phyloP scores from a whole-genome alignment of 768 basidiomycete species.

The Hygrophorus pudorinus region DNA sequence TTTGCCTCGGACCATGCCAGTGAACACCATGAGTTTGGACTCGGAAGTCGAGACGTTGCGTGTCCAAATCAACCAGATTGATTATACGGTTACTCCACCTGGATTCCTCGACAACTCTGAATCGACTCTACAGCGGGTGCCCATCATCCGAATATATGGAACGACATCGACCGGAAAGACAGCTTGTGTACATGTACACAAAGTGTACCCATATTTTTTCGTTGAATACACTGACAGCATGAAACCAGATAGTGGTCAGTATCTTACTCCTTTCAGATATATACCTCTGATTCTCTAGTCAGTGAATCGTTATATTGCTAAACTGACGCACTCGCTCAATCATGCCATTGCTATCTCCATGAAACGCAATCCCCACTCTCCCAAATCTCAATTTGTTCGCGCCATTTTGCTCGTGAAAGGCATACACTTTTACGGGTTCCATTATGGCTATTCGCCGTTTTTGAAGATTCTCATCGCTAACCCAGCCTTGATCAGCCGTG shows the following conservation, averaged over 20 bases:
- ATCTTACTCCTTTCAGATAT: not conserved
- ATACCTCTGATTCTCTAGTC: constrained; percentile 5
- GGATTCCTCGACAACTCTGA: constrained; percentile 56
- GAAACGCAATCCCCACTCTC: constrained; percentile 56
- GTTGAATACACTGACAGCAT: constrained; percentile 70
- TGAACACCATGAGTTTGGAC: too few species aligned
- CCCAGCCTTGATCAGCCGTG: constrained; percentile 58
- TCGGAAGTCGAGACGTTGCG: too few species aligned
- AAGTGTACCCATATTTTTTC: constrained; percentile 91
- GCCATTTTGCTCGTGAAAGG: constrained; percentile 85
- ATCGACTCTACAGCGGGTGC: constrained; percentile 57
- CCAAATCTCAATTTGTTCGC: constrained; percentile 54
- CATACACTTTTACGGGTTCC: constrained; percentile 93
- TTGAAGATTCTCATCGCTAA: constrained; percentile 77
- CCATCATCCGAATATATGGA: constrained; percentile 83
- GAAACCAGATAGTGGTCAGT: constrained; percentile 50
- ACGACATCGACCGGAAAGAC: constrained; percentile 65
- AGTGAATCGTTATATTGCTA: constrained; percentile 70
- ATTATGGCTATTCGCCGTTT: constrained; percentile 74
- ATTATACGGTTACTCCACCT: constrained; percentile 47
- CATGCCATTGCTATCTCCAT: constrained; percentile 78
- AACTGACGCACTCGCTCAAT: constrained; percentile 68
- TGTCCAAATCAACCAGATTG: constrained; percentile 49
- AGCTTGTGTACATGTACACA: constrained; percentile 85
- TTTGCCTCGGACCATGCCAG: too few species aligned